Base-by-base conservation (phyloP, 805 yeast species). In the Suhomyces sp. region DNA sequence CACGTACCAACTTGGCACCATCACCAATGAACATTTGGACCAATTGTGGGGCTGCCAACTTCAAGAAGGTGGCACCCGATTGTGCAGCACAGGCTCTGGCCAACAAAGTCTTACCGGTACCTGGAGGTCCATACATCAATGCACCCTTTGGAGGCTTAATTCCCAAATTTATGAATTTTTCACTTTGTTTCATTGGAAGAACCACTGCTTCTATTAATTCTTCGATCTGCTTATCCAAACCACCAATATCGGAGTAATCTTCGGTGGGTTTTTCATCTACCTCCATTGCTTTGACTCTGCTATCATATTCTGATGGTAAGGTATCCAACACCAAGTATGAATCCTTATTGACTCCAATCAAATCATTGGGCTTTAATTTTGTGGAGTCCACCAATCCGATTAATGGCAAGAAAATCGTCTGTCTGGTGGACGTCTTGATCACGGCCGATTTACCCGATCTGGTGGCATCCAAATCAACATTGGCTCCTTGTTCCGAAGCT, bases 191-290 rank as follows among this genome's bases (percentile, higher is more conserved):
- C 95, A 93, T 88, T 21, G 99, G 99, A 43, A 93, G 73, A 17
- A 93, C 99, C 32, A 93, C 96, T 1, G 98, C 99, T 68, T 93
- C 99, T 37, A 91, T 96, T 42, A 93, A 74, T 63, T 93, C 99
- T 67, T 93, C 98, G 51, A 93, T 93, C 63, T 93, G 99, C 65
- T 93, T 93, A 63, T 91, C 98, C 51, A 93, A 73, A 8, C 99
- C 99, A 56, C 99, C 99, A 50, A 93, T 95, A 60, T 93, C 98
- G 1, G 95, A 81, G 57, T 93, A 93, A 8, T 96, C 88, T 61
- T 93, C 98, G 2, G 95, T 84, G 40, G 99, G 99, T 58, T 91
- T 90, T 66, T 93, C 98, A 59, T 93, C 99, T 33, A 93, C 98
- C 63, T 93, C 98, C 99, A 93, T 87, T 9, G 98, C 98, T 67